Evolutionary conservation across 2,329 filamentous ascomycete species (phyloP).

Genomic region (Sporothrix brunneoviolacea): DNA sequence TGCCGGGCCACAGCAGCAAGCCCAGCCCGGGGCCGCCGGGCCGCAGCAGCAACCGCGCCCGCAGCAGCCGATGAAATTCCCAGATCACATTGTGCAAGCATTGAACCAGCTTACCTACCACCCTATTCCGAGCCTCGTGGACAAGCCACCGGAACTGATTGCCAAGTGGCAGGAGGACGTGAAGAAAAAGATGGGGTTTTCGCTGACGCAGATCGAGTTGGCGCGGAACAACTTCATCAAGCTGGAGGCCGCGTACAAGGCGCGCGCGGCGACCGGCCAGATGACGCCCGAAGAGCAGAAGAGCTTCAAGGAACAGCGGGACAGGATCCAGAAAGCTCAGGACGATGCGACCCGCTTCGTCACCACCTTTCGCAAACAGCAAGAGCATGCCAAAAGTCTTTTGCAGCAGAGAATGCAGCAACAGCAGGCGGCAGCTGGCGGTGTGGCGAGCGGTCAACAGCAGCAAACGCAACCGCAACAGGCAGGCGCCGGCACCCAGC

Average conservation of each 20-base stretch:
- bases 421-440: slow-evolving; percentile 12
- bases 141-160: slow-evolving; percentile 37
- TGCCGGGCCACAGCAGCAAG: slow-evolving; percentile 16
- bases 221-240: slow-evolving; percentile 34
- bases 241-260: slow-evolving; percentile 37
- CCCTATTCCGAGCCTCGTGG: slow-evolving; percentile 35
- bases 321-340: slow-evolving; percentile 38
- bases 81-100: slow-evolving; percentile 40
- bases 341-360: slow-evolving; percentile 43
- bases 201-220: slow-evolving; percentile 44
- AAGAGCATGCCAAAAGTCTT: slow-evolving; percentile 23
- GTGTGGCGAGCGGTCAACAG: slow-evolving; percentile 4
- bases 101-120: slow-evolving; percentile 42
- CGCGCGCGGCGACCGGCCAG: slow-evolving; percentile 36
- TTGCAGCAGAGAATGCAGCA: slow-evolving; percentile 19
- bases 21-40: slow-evolving; percentile 14
- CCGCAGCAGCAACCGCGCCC: slow-evolving; percentile 17
- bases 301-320: slow-evolving; percentile 37
- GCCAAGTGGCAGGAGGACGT: slow-evolving; percentile 43
- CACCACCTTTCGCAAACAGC: slow-evolving; percentile 40
- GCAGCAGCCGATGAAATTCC: slow-evolving; percentile 22
- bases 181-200: slow-evolving; percentile 41
- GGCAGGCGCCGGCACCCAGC: slow-evolving; percentile 4
- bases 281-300: slow-evolving; percentile 43
- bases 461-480: slow-evolving; percentile 12